These are phyloP conservation scores for Solanum bulbocastanum DNA, from an alignment of 257 asterid genomes.

Conservation along the genomic window DNA sequence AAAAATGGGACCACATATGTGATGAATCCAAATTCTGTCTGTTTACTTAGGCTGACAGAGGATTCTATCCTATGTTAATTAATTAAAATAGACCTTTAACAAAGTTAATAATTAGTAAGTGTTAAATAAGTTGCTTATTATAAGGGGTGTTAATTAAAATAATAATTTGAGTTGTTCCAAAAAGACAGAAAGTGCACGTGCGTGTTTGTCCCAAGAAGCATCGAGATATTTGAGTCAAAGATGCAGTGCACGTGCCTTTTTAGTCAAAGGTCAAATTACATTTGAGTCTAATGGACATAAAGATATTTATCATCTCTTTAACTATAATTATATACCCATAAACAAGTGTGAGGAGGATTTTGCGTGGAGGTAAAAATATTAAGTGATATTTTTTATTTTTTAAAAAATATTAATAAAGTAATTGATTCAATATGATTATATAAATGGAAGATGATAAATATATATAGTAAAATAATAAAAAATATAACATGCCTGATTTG, in stretches of 20 bases:
- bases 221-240: slow-evolving; percentile 12
- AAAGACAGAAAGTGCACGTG: slow-evolving; percentile 8
- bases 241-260: slow-evolving; percentile 9
- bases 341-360: too few relatives aligned
- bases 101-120: background rate
- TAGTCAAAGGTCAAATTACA: slow-evolving; percentile 7
- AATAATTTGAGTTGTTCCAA: background rate
- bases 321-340: too few relatives aligned
- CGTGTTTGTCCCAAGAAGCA: slow-evolving; percentile 7
- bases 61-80: background rate
- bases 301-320: background rate
- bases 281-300: background rate
- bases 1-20: background rate
- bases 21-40: background rate
- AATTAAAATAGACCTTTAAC: background rate
- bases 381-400: background rate
- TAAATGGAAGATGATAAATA: too few relatives aligned
- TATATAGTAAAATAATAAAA: too few relatives aligned
- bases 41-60: background rate
- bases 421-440: too few relatives aligned
- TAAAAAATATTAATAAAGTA: background rate
- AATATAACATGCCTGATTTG: too few relatives aligned
- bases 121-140: background rate
- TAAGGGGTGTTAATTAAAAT: background rate
- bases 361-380: background rate